phyloP scores from a whole-genome alignment of 768 basidiomycete genomes.

The Lentinula aciculospora region DNA sequence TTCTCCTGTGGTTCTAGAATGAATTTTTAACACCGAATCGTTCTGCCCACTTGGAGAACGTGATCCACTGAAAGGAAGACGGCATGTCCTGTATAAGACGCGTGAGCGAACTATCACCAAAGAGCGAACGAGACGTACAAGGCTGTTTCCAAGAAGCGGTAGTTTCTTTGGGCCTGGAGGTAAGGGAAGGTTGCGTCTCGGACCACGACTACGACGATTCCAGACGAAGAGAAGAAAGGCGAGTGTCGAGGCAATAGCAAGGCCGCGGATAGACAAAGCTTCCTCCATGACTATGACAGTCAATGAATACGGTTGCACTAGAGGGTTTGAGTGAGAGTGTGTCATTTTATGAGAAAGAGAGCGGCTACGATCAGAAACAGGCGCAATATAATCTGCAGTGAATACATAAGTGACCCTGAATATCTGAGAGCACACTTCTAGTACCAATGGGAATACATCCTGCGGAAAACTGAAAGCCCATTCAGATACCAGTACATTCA shows the following conservation, averaged over 20 bases:
- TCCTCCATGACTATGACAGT: neutral
- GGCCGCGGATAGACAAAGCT: neutral
- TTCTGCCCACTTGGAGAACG: slow-evolving; percentile 34
- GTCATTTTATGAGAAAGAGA: no score
- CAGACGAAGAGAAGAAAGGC: neutral
- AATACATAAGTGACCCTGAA: no score
- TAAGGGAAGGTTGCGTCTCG: slow-evolving; percentile 11
- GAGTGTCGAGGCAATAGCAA: neutral
- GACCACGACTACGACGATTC: neutral
- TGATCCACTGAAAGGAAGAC: slow-evolving; percentile 33
- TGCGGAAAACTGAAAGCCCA: no score
- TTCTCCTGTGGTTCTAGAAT: no score
- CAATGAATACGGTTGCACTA: no score
- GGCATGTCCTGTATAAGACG: slow-evolving; percentile 31
- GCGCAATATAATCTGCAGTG: no score
- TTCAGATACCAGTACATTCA: no score
- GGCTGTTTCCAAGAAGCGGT: slow-evolving; percentile 35
- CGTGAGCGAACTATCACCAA: neutral
- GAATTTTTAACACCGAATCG: slow-evolving; percentile 29
- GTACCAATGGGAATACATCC: no score
- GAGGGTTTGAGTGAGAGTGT: no score
- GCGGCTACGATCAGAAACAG: no score
- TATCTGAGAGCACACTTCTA: no score
- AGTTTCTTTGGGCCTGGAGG: slow-evolving; percentile 37
- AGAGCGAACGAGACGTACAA: neutral